Evolutionary conservation across 208 protist species (phyloP).

Genomic region (Balamuthia mandrillaris): DNA sequence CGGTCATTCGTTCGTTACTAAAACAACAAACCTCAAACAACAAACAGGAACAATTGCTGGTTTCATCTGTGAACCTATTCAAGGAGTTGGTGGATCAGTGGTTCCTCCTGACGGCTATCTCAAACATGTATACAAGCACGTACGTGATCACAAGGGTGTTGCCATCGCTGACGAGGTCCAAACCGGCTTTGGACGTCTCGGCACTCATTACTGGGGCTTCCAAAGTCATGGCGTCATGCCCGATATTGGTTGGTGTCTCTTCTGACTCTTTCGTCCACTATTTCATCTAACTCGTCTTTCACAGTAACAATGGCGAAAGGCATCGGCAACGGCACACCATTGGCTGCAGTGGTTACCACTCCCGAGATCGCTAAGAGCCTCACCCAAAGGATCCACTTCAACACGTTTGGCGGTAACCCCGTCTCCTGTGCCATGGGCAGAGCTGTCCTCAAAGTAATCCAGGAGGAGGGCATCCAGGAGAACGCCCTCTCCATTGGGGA

Average conservation of each 20-base stretch:
- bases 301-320: conserved; percentile 60
- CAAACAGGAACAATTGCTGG: not conserved
- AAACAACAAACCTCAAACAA: not conserved
- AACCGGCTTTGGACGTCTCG: conserved; percentile 72
- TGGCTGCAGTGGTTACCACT: conserved; percentile 73
- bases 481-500: conserved; percentile 51
- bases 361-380: conserved; percentile 61
- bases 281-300: not conserved
- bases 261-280: not conserved
- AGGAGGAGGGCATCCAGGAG: conserved; percentile 63
- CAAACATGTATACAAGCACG: conserved; percentile 46
- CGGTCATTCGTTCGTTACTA: too few species aligned
- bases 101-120: conserved; percentile 68
- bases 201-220: conserved; percentile 73
- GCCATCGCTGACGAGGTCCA: conserved; percentile 80
- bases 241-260: conserved; percentile 30
- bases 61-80: conserved; percentile 16
- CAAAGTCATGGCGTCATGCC: conserved; percentile 64
- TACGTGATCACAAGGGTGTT: conserved; percentile 66
- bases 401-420: conserved; percentile 75
- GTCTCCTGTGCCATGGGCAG: conserved; percentile 66
- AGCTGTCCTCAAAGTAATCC: conserved; percentile 69
- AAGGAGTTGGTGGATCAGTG: conserved; percentile 64
- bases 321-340: conserved; percentile 77
- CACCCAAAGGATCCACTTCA: conserved; percentile 64